Percentiles rank a stretch among this genome's conserved stretches.
phyloP scores from a whole-genome alignment of 176 grass and related monocot species.

The Canna indica region DNA sequence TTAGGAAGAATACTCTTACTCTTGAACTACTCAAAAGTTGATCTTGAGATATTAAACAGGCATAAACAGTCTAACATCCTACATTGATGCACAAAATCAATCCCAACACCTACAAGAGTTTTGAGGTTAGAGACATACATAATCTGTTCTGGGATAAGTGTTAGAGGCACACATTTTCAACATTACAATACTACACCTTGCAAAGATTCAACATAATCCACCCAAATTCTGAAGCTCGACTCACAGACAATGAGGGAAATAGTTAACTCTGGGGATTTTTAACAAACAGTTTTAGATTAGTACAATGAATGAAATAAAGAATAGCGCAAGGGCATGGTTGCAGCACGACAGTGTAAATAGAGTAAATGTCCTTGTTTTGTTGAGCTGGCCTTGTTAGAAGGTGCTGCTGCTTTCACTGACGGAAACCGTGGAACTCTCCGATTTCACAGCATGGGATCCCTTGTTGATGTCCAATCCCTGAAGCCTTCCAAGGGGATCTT shows the following conservation, averaged over 20 bases:
- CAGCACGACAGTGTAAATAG: background rate
- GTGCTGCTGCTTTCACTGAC: conserved; percentile 60
- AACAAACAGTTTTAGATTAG: background rate
- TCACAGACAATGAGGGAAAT: background rate
- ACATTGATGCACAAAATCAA: background rate
- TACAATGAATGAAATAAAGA: conserved; percentile 14
- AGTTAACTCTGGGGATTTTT: background rate
- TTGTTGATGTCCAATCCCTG: conserved; percentile 87
- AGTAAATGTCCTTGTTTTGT: background rate
- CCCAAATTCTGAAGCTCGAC: background rate
- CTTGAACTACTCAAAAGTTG: no score
- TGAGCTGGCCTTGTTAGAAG: background rate
- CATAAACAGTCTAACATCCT: no score
- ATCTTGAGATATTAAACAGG: no score
- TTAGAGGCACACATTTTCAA: background rate
- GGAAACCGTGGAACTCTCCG: conserved; percentile 81
- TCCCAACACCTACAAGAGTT: background rate
- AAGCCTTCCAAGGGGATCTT: conserved; percentile 57
- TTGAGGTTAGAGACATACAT: background rate
- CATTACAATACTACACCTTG: background rate
- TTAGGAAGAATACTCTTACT: no score
- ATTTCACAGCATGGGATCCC: conserved; percentile 62
- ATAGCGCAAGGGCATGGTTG: background rate
- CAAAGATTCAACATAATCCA: background rate
- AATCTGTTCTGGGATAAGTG: background rate